Conservation (phyloP, 1,139 yeast species). For the Ogataea hybrid region DNA sequence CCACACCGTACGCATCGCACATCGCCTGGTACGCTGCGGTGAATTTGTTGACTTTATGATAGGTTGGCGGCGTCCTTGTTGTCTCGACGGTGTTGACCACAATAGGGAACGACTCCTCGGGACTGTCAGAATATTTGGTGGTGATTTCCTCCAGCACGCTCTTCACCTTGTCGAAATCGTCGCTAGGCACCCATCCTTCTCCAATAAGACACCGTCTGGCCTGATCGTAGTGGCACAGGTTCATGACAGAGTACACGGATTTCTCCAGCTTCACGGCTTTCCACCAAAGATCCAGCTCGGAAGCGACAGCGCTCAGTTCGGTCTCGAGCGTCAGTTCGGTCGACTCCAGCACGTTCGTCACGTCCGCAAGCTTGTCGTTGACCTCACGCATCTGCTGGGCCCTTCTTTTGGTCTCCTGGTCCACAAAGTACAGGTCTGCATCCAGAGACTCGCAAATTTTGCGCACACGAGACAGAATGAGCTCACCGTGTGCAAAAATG, state of each 20-base stretch:
- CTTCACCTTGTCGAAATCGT: conserved; percentile 41
- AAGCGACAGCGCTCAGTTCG: conserved; percentile 66
- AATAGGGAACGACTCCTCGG: conserved; percentile 48
- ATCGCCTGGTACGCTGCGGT: conserved; percentile 74
- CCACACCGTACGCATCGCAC: conserved; percentile 79
- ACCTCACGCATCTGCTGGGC: conserved; percentile 53
- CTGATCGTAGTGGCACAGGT: conserved; percentile 63
- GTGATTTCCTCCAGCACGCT: conserved; percentile 34
- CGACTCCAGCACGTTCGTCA: conserved; percentile 53
- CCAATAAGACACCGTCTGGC: conserved; percentile 64
- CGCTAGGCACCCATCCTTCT: conserved; percentile 80
- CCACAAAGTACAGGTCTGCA: conserved; percentile 47
- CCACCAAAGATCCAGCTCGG: conserved; percentile 68
- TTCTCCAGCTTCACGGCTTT: conserved; percentile 68
- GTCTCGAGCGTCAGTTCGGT: conserved; percentile 63
- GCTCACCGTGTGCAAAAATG: conserved; percentile 55
- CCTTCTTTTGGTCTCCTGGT: conserved; percentile 46
- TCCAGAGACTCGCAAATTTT: conserved; percentile 52
- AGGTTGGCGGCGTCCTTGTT: conserved; percentile 74
- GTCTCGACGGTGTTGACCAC: conserved; percentile 65
- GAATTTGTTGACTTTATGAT: conserved; percentile 72
- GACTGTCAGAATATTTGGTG: conserved; percentile 21
- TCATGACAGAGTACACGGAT: conserved; percentile 65
- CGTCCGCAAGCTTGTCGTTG: conserved; percentile 52
- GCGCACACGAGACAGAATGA: conserved; percentile 45